These are phyloP conservation scores for Fagopyrum esculentum DNA, from an alignment of 148 eudicot genomes.

Conservation along the genomic window DNA sequence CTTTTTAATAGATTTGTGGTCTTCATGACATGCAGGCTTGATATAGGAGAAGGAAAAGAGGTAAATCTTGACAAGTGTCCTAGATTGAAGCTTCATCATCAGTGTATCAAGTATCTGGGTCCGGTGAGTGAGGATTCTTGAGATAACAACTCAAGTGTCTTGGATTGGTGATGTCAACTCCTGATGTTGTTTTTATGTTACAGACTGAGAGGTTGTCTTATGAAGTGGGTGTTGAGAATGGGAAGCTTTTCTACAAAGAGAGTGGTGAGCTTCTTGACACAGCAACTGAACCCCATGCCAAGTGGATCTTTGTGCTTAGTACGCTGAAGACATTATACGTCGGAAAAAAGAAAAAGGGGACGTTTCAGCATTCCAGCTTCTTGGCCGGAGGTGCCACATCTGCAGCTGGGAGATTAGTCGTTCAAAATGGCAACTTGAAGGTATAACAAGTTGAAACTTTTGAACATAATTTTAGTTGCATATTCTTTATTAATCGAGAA, in stretches of 20 bases:
- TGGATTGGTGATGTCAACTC: neutral
- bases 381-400: constrained; percentile 97
- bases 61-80: constrained; percentile 49
- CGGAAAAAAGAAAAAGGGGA: constrained; percentile 85
- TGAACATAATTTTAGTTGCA: neutral
- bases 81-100: constrained; percentile 49
- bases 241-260: constrained; percentile 49
- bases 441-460: constrained; percentile 23
- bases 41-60: constrained; percentile 62
- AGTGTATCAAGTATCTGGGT: constrained; percentile 68
- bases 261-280: constrained; percentile 66
- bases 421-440: constrained; percentile 68
- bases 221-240: constrained; percentile 69
- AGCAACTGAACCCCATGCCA: constrained; percentile 43
- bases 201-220: constrained; percentile 87
- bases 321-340: constrained; percentile 72
- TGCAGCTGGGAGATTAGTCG: constrained; percentile 94
- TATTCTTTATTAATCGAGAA: neutral
- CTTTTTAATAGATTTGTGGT: neutral
- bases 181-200: neutral
- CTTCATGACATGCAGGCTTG: constrained; percentile 42
- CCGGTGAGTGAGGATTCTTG: constrained; percentile 35
- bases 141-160: neutral
- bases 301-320: constrained; percentile 96
- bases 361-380: constrained; percentile 96